Conservation (phyloP, 768 basidiomycete species). For the Fomitopsis serialis region DNA sequence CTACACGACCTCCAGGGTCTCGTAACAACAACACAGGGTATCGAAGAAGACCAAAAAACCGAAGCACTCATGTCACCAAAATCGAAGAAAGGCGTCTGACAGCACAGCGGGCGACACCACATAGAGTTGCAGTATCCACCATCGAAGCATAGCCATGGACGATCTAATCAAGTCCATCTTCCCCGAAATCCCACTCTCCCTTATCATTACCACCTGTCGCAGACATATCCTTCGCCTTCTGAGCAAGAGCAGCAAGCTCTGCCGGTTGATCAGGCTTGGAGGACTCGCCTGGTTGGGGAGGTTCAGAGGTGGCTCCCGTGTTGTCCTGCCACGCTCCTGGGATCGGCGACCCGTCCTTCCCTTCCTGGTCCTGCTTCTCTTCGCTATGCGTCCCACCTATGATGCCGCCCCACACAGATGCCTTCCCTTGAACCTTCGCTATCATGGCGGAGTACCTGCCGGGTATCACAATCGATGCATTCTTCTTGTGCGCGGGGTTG, state of each 20-base stretch:
- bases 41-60: not conserved
- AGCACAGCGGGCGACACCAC: not conserved
- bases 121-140: too few species aligned
- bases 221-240: not conserved
- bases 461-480: too few species aligned
- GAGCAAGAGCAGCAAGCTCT: not conserved
- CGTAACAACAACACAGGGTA: not conserved
- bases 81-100: too few species aligned
- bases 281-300: not conserved
- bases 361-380: not conserved
- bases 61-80: too few species aligned
- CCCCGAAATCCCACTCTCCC: not conserved
- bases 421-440: too few species aligned
- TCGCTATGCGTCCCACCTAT: not conserved
- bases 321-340: not conserved
- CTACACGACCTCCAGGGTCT: not conserved
- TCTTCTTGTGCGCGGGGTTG: too few species aligned
- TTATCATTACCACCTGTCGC: not conserved
- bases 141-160: too few species aligned
- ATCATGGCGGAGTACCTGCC: too few species aligned
- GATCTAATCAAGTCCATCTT: not conserved
- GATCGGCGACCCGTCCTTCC: not conserved
- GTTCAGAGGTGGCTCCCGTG: not conserved
- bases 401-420: too few species aligned
- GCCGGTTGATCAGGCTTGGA: not conserved